Conservation (phyloP, 2,329 filamentous ascomycete genomes). For the Aspergillus costaricaensis region DNA sequence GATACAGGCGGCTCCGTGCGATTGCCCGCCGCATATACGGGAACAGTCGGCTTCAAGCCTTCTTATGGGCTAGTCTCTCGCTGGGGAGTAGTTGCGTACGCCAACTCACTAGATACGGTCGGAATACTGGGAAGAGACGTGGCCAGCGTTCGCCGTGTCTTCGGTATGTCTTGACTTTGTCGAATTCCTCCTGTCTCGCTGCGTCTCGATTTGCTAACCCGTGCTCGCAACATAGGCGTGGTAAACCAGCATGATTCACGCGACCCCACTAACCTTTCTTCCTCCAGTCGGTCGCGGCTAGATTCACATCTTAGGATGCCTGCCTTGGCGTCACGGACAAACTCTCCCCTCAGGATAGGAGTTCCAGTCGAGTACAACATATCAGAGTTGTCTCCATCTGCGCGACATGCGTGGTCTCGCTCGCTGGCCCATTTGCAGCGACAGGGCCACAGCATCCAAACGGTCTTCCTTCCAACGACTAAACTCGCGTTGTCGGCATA, state of each 20-base stretch:
- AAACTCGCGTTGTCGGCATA: constrained; percentile 86
- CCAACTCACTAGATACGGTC: constrained; percentile 89
- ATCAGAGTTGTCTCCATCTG: constrained; percentile 68
- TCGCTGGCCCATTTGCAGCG: constrained; percentile 62
- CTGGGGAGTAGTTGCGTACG: constrained; percentile 85
- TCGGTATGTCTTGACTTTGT: constrained; percentile 44
- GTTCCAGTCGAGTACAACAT: constrained; percentile 83
- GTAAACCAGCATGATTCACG: constrained; percentile 64
- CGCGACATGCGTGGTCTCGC: constrained; percentile 69
- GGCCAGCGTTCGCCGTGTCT: constrained; percentile 55
- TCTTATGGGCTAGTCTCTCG: constrained; percentile 86
- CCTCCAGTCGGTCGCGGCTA: constrained; percentile 56
- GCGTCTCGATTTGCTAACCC: constrained; percentile 17
- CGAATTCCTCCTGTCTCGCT: background rate
- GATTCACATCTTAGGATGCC: constrained; percentile 44
- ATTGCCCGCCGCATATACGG: constrained; percentile 83
- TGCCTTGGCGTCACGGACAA: constrained; percentile 25
- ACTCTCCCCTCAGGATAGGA: constrained; percentile 53
- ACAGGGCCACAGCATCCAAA: constrained; percentile 70
- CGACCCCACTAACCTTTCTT: constrained; percentile 73
- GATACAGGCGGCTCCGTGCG: constrained; percentile 91
- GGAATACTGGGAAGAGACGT: constrained; percentile 68
- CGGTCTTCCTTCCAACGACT: constrained; percentile 80
- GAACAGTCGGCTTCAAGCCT: constrained; percentile 83
- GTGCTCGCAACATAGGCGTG: constrained; percentile 39